These are phyloP conservation scores for Carex parvula DNA, from an alignment of 176 grass and related monocot genomes.

Conservation along the genomic window DNA sequence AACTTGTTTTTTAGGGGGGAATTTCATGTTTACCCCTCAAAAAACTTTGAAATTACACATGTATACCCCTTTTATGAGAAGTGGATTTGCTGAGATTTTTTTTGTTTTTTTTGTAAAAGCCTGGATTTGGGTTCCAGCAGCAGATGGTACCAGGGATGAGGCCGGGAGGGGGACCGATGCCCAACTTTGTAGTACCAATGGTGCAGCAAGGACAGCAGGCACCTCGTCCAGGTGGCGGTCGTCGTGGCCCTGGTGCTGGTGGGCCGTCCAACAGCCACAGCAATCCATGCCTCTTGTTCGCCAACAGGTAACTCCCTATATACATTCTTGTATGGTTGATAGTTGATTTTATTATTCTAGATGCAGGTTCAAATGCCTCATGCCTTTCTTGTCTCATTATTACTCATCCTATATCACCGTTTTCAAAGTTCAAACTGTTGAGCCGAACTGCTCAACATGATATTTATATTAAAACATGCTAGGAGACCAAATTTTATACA, in stretches of 20 bases:
- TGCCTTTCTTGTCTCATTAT: too few relatives aligned
- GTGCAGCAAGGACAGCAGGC: constrained; percentile 65
- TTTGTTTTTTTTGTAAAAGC: constrained; percentile 28
- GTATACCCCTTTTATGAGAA: neutral
- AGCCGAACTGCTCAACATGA: too few relatives aligned
- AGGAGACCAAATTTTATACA: too few relatives aligned
- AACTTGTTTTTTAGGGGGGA: neutral
- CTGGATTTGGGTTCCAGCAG: constrained; percentile 72
- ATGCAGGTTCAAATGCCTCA: too few relatives aligned
- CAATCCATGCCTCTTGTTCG: constrained; percentile 51
- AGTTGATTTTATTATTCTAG: neutral
- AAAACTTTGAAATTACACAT: too few relatives aligned
- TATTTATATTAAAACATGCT: too few relatives aligned
- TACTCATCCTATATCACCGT: too few relatives aligned
- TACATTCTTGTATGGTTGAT: neutral
- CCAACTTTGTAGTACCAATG: constrained; percentile 58
- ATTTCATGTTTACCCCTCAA: too few relatives aligned
- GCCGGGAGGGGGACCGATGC: constrained; percentile 52
- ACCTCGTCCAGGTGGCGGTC: constrained; percentile 43
- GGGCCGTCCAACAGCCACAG: constrained; percentile 42
- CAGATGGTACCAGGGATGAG: constrained; percentile 72
- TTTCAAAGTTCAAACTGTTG: too few relatives aligned
- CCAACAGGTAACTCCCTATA: constrained; percentile 38
- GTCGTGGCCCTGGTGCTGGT: constrained; percentile 34
- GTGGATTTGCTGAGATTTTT: neutral